Percentiles rank a stretch among this genome's conserved stretches.
Conservation (phyloP, 495 filamentous ascomycete species). For the Aspergillus hancockii region DNA sequence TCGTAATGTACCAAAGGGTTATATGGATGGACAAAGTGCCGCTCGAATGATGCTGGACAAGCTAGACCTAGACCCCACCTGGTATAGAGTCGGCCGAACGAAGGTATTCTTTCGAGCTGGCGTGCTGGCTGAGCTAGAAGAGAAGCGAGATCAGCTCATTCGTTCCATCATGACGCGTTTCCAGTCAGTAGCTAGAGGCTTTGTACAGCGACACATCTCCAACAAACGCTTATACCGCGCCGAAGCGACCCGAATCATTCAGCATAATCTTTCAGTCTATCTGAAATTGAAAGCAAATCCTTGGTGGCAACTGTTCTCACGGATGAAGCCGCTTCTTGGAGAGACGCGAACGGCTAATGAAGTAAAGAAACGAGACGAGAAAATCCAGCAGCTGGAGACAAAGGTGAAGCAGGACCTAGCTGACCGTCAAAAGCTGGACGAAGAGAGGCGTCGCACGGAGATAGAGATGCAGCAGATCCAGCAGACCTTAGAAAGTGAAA, state of each 20-base stretch:
- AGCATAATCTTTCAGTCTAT: conserved; percentile 88
- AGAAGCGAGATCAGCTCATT: conserved; percentile 88
- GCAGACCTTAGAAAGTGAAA: conserved; percentile 91
- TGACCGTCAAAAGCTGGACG: conserved; percentile 80
- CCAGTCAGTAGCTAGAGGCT: conserved; percentile 87
- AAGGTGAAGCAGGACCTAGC: conserved; percentile 77
- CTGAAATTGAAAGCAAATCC: conserved; percentile 85
- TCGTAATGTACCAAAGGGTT: conserved; percentile 82
- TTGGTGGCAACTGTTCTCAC: conserved; percentile 96
- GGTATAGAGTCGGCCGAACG: conserved; percentile 92
- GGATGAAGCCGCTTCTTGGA: conserved; percentile 92
- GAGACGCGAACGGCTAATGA: conserved; percentile 87
- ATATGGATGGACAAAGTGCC: conserved; percentile 84
- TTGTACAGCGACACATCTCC: conserved; percentile 80
- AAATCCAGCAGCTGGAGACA: conserved; percentile 80
- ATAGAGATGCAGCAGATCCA: conserved; percentile 85
- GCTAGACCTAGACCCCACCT: conserved; percentile 76
- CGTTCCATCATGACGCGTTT: conserved; percentile 92
- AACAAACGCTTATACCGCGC: conserved; percentile 92
- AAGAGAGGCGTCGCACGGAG: conserved; percentile 86
- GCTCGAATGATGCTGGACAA: conserved; percentile 88
- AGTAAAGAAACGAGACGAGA: conserved; percentile 91
- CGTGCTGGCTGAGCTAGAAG: conserved; percentile 94
- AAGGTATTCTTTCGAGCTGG: conserved; percentile 99
- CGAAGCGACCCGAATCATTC: conserved; percentile 92